Evolutionary conservation across 108 stramenopile genomes (phyloP).

Genomic region (Pseudonitzschia multiseries): DNA sequence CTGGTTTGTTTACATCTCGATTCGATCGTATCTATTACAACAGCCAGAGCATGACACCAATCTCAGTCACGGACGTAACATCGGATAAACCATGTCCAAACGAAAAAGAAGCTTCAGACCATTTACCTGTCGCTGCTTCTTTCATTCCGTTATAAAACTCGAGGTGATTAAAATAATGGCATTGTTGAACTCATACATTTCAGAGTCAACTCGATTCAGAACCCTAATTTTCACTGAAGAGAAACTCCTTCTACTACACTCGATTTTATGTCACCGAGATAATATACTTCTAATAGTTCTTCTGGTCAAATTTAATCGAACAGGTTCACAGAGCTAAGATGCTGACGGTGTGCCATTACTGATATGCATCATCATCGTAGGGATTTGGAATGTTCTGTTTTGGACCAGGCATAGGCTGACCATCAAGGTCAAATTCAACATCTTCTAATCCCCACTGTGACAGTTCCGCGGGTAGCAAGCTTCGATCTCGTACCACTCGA

Average conservation of each 20-base stretch:
- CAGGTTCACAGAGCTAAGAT: neutral
- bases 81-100: constrained; percentile 69
- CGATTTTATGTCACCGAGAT: too few species aligned
- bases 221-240: too few species aligned
- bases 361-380: constrained; percentile 31
- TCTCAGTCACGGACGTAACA: constrained; percentile 61
- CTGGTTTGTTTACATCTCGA: constrained; percentile 71
- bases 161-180: neutral
- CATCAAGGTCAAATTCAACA: constrained; percentile 80
- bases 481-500: constrained; percentile 81
- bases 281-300: too few species aligned
- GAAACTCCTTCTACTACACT: too few species aligned
- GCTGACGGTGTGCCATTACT: neutral
- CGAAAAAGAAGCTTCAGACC: constrained; percentile 83
- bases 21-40: constrained; percentile 89
- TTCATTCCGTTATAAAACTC: constrained; percentile 33
- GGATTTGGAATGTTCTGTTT: constrained; percentile 28
- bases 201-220: too few species aligned
- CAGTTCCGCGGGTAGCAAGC: constrained; percentile 84
- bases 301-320: neutral
- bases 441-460: constrained; percentile 83
- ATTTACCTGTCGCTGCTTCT: constrained; percentile 84
- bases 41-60: constrained; percentile 40
- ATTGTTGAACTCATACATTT: neutral
- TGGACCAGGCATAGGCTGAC: constrained; percentile 63